Percentiles rank a stretch among this genome's conserved stretches.
Evolutionary conservation across 805 yeast genomes (phyloP).

Genomic region (Saturnispora dispora): DNA sequence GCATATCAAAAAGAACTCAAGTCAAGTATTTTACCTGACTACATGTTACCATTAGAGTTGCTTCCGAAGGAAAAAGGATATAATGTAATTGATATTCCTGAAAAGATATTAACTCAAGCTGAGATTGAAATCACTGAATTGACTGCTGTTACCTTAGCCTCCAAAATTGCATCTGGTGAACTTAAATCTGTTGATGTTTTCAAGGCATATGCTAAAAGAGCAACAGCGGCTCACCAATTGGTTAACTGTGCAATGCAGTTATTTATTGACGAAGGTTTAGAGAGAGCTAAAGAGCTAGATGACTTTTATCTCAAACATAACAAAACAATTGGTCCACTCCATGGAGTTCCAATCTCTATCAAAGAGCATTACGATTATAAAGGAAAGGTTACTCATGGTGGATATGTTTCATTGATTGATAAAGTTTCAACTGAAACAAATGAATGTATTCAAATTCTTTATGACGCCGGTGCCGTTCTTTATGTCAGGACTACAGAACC

Average conservation of each 20-base stretch:
- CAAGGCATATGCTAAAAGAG: slow-evolving; percentile 40
- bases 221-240: slow-evolving; percentile 40
- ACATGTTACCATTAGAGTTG: slow-evolving; percentile 11
- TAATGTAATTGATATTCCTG: slow-evolving; percentile 23
- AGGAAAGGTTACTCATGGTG: slow-evolving; percentile 45
- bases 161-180: slow-evolving; percentile 31
- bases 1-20: slow-evolving; percentile 24
- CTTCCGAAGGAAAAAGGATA: slow-evolving; percentile 18
- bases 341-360: slow-evolving; percentile 55
- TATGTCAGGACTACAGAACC: slow-evolving; percentile 51
- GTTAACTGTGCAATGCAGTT: slow-evolving; percentile 41
- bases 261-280: slow-evolving; percentile 39
- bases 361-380: slow-evolving; percentile 46
- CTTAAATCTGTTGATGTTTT: slow-evolving; percentile 34
- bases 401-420: slow-evolving; percentile 35
- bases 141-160: slow-evolving; percentile 27
- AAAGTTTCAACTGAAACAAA: slow-evolving; percentile 34
- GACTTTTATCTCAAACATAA: slow-evolving; percentile 37
- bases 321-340: slow-evolving; percentile 45
- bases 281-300: slow-evolving; percentile 44
- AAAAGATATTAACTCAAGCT: slow-evolving; percentile 25
- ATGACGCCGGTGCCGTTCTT: slow-evolving; percentile 47
- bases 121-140: slow-evolving; percentile 39
- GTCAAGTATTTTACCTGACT: slow-evolving; percentile 19
- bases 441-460: slow-evolving; percentile 33